Base-by-base conservation (phyloP, 2,329 filamentous ascomycete species). In the Esteya vermicola region DNA sequence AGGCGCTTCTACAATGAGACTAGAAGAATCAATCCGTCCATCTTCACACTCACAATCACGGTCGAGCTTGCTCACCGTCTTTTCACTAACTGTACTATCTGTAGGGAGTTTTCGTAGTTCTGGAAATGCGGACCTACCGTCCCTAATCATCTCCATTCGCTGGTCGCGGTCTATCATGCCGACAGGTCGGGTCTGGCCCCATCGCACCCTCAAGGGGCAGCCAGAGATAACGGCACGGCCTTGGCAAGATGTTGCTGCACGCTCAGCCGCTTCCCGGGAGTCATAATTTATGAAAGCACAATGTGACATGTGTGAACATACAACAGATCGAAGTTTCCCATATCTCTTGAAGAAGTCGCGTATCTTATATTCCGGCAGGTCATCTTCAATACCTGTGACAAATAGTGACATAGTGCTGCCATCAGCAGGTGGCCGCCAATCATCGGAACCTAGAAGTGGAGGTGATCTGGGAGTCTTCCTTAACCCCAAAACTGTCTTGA, bases 221-320 rank as follows among this genome's bases (percentile, higher is more conserved):
- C 91, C 91, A 27, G 86, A 79, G 51, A 98, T 84, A 7, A 96
- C 75, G 0, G 86, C 85, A 45, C 81, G 82, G 6, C 93, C 91
- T 57, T 94, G 81, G 50, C 85, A 89, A 18, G 83, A 75, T 26
- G 76, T 75, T 0, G 91, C 85, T 0, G 93, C 93, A 43, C 72
- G 78, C 61, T 98, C 91, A 0, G 93, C 91, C 1, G 74, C 81
- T 45, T 85, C 77, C 42, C 91, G 74, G 4, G 81, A 84, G 50
- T 86, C 78, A 57, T 85, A 98, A 62, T 98, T 98, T 61, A 98
- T 69, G 55, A 96, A 98, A 1, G 91, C 91, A 57, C 88, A 96
- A 55, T 96, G 91, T 14, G 89, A 89, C 65, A 93, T 86, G 62
- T 98, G 91, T 7, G 88, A 95, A 60, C 91, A 96, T 28, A 98